Evolutionary conservation across 1,284 basidiomycete species (phyloP).

Genomic region (Ustilago shanxiensis): DNA sequence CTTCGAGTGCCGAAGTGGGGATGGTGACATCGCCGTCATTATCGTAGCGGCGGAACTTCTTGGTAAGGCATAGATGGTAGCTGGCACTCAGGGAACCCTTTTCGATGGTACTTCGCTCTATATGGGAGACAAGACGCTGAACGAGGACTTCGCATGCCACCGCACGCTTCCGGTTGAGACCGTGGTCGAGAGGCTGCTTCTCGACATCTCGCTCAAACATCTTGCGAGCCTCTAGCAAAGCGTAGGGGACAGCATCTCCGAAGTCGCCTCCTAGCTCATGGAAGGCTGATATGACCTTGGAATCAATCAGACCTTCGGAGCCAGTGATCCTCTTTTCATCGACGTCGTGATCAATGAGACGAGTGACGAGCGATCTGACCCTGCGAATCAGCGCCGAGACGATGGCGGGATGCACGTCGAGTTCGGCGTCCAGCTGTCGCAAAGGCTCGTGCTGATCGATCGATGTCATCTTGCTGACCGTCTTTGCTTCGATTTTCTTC

Average conservation of each 20-base stretch:
- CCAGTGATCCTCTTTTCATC: slow-evolving; percentile 53
- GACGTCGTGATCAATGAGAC: slow-evolving; percentile 56
- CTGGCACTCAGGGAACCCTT: slow-evolving; percentile 13
- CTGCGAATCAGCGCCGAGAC: slow-evolving; percentile 56
- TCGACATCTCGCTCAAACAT: slow-evolving; percentile 39
- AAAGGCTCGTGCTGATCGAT: slow-evolving; percentile 27
- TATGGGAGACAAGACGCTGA: slow-evolving; percentile 51
- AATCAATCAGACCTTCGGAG: slow-evolving; percentile 51
- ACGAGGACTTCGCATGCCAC: slow-evolving; percentile 59
- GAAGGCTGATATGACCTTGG: slow-evolving; percentile 49
- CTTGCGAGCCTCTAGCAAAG: slow-evolving; percentile 56
- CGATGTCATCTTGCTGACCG: slow-evolving; percentile 18
- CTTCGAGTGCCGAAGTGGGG: slow-evolving; percentile 58
- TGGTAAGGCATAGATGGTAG: slow-evolving; percentile 52
- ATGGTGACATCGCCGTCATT: slow-evolving; percentile 52
- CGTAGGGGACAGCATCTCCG: slow-evolving; percentile 57
- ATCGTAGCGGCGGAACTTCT: slow-evolving; percentile 54
- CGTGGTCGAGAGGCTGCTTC: slow-evolving; percentile 35
- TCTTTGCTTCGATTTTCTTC: neutral
- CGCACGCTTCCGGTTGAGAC: slow-evolving; percentile 35
- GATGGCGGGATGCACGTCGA: slow-evolving; percentile 52
- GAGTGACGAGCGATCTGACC: slow-evolving; percentile 42
- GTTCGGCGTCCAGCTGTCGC: slow-evolving; percentile 38
- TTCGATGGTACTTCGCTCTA: slow-evolving; percentile 39
- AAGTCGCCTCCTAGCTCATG: slow-evolving; percentile 59